Evolutionary conservation across 2,329 filamentous ascomycete genomes (phyloP).

Genomic region (Didymella sp.): DNA sequence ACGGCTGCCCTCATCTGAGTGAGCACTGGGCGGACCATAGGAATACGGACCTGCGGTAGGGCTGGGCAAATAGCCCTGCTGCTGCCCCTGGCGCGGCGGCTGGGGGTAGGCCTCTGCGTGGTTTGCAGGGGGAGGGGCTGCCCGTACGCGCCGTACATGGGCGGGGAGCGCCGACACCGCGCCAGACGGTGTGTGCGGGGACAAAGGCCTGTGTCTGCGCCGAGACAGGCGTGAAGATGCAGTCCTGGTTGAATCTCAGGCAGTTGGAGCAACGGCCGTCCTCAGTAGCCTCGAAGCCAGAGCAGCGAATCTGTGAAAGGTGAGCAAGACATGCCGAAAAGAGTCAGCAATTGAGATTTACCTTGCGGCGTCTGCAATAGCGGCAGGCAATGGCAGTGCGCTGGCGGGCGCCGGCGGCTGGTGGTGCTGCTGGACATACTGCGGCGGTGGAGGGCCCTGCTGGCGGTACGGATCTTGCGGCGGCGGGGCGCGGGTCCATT

Average conservation of each 20-base stretch:
- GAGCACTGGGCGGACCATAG: conserved; percentile 46
- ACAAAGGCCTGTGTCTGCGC: conserved; percentile 78
- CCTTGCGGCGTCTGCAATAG: conserved; percentile 67
- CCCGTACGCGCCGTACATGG: conserved; percentile 61
- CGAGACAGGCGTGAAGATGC: conserved; percentile 78
- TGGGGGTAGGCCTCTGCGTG: conserved; percentile 48
- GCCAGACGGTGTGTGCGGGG: conserved; percentile 71
- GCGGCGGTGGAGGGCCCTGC: conserved; percentile 48
- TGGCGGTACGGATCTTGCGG: conserved; percentile 50
- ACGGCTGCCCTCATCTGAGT: conserved; percentile 49
- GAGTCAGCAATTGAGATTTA: conserved; percentile 34
- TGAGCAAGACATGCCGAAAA: conserved; percentile 20
- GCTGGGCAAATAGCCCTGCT: conserved; percentile 54
- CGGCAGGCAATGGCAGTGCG: conserved; percentile 67
- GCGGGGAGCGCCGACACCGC: conserved; percentile 54
- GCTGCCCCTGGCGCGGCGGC: conserved; percentile 42
- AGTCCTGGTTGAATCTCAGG: conserved; percentile 76
- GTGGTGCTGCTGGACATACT: conserved; percentile 48
- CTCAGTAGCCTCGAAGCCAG: conserved; percentile 74
- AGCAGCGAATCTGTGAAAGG: conserved; percentile 72
- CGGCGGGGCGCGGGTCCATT: conserved; percentile 53
- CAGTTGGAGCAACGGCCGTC: conserved; percentile 78
- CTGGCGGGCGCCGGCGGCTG: conserved; percentile 63
- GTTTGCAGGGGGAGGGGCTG: conserved; percentile 55
- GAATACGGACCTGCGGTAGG: conserved; percentile 55